Evolutionary conservation across 108 stramenopile species (phyloP), one percentile per base, ranked within the genome.

Genomic region (Seminavis robusta): DNA sequence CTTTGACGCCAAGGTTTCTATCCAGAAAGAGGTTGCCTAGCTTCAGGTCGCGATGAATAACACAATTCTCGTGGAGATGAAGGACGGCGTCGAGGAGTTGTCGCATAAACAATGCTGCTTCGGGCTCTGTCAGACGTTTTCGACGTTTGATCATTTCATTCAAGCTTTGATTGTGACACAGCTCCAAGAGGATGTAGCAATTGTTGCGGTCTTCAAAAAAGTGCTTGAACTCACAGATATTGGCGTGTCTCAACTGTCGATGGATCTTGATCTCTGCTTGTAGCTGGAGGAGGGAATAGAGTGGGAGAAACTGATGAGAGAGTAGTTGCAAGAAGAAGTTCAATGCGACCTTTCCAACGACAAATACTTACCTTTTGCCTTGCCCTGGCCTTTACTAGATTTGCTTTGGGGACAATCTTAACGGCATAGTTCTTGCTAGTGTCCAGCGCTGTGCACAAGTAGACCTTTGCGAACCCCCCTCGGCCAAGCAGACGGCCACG

Each of bases 21-120:
- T 90, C 95, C 6, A 99, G 71, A 53, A 99, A 98, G 16, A 99
- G 71, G 66, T 99, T 99, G 1, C 97, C 98, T 19, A 99, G 88
- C 69, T 99, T 99, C 41, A 99, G 75, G 73, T 99, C 99, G 11
- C 99, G 92, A 69, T 99, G 99, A 56, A 98, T 95, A 21, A 99
- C 92, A 36, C 82, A 74, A 28, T 86, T 72, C 1, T 73, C 56
- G 59, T 98, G 99, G 59, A 99, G 86, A 76, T 95, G 97, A 21
- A 62, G 39, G 30, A 95, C 82, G 24, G 94, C 96, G 19, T 92
- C 74, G 38, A 98, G 58, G 4, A 98, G 59, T 59, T 98, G 96
- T 17, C 65, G 41, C 76, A 88, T 76, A 49, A 84, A 86, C 51
- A 56, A 77, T 13, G 80, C 75, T 11, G 86, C 80, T 61, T 95